A percentile compares a stretch with the other conserved stretches of the same genome.
Evolutionary conservation across 176 grass and related monocot species (phyloP).

Genomic region (Avena eriantha): DNA sequence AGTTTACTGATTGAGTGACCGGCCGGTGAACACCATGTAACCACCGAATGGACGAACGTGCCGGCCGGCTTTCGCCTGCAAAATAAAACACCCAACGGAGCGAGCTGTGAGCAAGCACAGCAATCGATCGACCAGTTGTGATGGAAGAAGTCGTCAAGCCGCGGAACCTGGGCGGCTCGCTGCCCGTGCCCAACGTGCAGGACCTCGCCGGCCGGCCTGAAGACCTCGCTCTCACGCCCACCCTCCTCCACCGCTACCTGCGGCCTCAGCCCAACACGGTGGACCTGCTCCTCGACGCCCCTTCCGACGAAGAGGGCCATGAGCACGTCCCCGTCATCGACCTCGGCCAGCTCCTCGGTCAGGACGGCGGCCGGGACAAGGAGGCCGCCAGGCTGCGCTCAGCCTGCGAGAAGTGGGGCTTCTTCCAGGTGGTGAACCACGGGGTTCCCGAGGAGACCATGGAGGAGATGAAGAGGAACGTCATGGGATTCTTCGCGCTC

Average conservation of each 20-base stretch:
- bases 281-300: background rate
- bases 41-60: background rate
- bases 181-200: slow-evolving; percentile 59
- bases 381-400: slow-evolving; percentile 41
- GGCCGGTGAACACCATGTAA: background rate
- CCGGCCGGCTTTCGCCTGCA: slow-evolving; percentile 13
- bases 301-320: background rate
- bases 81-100: background rate
- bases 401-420: slow-evolving; percentile 58
- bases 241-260: slow-evolving; percentile 41
- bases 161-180: slow-evolving; percentile 44
- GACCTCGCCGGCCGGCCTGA: slow-evolving; percentile 21
- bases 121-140: background rate
- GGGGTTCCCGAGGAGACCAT: slow-evolving; percentile 38
- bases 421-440: slow-evolving; percentile 62
- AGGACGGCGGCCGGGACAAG: background rate
- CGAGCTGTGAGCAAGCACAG: background rate
- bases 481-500: slow-evolving; percentile 50
- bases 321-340: slow-evolving; percentile 25
- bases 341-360: slow-evolving; percentile 30
- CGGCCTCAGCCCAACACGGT: slow-evolving; percentile 6
- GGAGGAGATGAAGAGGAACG: slow-evolving; percentile 22
- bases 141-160: background rate
- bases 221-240: slow-evolving; percentile 25
- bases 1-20: background rate